Evolutionary conservation across 2,329 filamentous ascomycete genomes (phyloP), one percentile per base, ranked within the genome.

Genomic region (Chaetomium sp.): DNA sequence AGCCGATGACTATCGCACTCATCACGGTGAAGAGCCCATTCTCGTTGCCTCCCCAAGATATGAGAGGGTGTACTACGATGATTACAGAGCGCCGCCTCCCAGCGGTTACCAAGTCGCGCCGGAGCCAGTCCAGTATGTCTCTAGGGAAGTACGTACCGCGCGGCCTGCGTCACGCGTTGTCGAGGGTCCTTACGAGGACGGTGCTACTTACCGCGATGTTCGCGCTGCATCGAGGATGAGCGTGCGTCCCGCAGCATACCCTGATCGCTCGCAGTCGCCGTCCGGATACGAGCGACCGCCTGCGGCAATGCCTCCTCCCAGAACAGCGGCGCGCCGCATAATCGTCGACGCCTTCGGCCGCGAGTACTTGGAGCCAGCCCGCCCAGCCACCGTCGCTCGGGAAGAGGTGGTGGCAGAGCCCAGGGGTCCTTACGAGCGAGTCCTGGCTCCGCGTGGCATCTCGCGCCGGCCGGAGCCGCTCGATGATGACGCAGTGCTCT

Each of bases 281-380:
- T 69, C 80, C 42, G 73, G 80, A 70, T 73, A 78, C 67, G 78
- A 82, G 67, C 73, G 78, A 68, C 73, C 78, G 69, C 73, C 81
- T 19, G 78, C 83, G 35, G 78, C 80, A n/a, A 82, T 85, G 78
- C 78, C 78, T 1, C 81, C 81, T 55, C 81, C 80, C 71, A 75
- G 81, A 57, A 81, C 85, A 7, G 82, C 85, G 21, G 79, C 85
- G 54, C 81, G 88, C 62, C 87, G 89, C 67, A 89, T 97, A 68
- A 83, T 96, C 38, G 82, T 96, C 62, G 93, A 97, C 77, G 87
- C 91, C 67, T 91, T 88, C 76, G 93, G 93, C 49, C 91, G 91
- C 74, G 87, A 92, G 74, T 97, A 93, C 78, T 75, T 83, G 65
- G 85, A 88, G 70, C 84, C 86, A 29, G 71, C 78, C 10, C 81